Percentiles rank a stretch among this genome's conserved stretches.
phyloP scores from a whole-genome alignment of 257 asterid genomes.

The Solanum etuberosum region DNA sequence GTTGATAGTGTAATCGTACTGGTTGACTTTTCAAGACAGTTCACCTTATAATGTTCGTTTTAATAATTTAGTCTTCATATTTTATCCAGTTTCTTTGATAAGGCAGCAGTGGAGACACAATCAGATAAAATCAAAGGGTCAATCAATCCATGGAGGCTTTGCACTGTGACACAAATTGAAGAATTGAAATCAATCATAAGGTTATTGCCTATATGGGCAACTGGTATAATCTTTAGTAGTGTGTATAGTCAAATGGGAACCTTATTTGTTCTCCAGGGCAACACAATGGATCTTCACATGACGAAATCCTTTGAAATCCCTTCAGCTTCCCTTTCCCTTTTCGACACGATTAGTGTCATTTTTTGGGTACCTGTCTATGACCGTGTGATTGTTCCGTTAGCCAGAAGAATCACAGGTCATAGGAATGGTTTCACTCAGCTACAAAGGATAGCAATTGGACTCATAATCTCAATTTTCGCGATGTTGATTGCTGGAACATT shows the following conservation, averaged over 20 bases:
- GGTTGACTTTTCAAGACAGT: too few species aligned
- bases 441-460: constrained; percentile 54
- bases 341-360: constrained; percentile 53
- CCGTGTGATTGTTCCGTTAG: constrained; percentile 34
- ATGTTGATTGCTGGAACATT: constrained; percentile 39
- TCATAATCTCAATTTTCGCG: constrained; percentile 40
- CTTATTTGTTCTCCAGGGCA: constrained; percentile 54
- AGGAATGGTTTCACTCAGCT: constrained; percentile 61
- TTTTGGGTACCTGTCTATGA: constrained; percentile 59
- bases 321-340: constrained; percentile 46
- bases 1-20: neutral
- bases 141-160: constrained; percentile 36
- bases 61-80: neutral
- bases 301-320: constrained; percentile 40
- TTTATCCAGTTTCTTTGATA: constrained; percentile 45
- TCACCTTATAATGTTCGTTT: neutral
- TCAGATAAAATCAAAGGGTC: constrained; percentile 26
- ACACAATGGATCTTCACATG: constrained; percentile 40
- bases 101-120: constrained; percentile 54
- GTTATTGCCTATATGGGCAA: constrained; percentile 53
- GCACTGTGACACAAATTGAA: constrained; percentile 64
- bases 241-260: constrained; percentile 70
- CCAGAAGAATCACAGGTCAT: constrained; percentile 35
- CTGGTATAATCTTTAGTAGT: constrained; percentile 49
- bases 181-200: constrained; percentile 45